These are phyloP conservation scores for Colletotrichum lentis DNA, from an alignment of 2,329 filamentous ascomycete species.

Conservation along the genomic window DNA sequence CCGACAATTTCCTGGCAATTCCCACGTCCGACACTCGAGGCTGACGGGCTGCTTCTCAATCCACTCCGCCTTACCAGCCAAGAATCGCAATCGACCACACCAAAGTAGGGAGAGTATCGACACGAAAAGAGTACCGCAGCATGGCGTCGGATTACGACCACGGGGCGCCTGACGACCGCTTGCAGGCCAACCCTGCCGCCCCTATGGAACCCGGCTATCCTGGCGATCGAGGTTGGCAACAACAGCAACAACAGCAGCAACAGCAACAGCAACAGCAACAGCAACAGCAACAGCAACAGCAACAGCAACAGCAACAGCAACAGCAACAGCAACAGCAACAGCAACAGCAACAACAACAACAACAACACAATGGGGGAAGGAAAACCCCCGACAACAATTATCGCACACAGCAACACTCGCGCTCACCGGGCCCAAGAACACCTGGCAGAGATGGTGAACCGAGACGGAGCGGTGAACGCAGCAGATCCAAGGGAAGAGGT, in stretches of 20 bases:
- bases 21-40: slow-evolving; percentile 37
- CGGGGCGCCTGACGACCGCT: slow-evolving; percentile 51
- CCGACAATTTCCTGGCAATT: slow-evolving; percentile 35
- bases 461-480: slow-evolving; percentile 65
- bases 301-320: too few species aligned
- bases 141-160: slow-evolving; percentile 60
- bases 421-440: slow-evolving; percentile 46
- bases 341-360: slow-evolving; percentile 41
- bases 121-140: slow-evolving; percentile 20
- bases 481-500: slow-evolving; percentile 62
- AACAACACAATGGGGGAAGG: slow-evolving; percentile 46
- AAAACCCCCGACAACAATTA: slow-evolving; percentile 50
- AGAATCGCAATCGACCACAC: slow-evolving; percentile 37
- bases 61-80: slow-evolving; percentile 21
- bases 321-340: too few species aligned
- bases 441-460: slow-evolving; percentile 52
- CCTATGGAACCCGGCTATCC: slow-evolving; percentile 45
- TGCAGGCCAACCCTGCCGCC: slow-evolving; percentile 43
- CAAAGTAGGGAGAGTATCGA: slow-evolving; percentile 17
- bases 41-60: slow-evolving; percentile 37
- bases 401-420: slow-evolving; percentile 46
- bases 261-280: too few species aligned
- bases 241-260: slow-evolving; percentile 36
- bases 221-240: slow-evolving; percentile 47
- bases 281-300: too few species aligned